Evolutionary conservation across 1,284 basidiomycete species (phyloP).

Genomic region (Volvariella volvacea): DNA sequence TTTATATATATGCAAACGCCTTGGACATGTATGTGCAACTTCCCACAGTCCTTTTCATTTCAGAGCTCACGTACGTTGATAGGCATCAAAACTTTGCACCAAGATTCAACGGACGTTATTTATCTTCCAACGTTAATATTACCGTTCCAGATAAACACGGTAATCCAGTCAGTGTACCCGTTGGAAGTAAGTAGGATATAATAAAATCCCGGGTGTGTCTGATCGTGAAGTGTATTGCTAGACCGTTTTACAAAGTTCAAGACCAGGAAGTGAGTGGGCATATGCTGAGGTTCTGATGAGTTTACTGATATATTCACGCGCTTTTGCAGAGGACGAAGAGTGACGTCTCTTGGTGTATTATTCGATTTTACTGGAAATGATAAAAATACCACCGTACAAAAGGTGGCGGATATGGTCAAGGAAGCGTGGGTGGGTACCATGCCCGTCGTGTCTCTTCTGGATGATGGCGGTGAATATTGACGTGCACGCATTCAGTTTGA

Average conservation of each 20-base stretch:
- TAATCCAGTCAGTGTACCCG: slow-evolving; percentile 46
- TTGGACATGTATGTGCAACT: slow-evolving; percentile 55
- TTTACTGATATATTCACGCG: slow-evolving; percentile 8
- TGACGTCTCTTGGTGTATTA: slow-evolving; percentile 80
- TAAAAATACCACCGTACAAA: slow-evolving; percentile 68
- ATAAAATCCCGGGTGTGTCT: background rate
- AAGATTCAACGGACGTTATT: slow-evolving; percentile 64
- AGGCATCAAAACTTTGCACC: slow-evolving; percentile 73
- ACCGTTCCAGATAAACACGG: slow-evolving; percentile 53
- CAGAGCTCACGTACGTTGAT: slow-evolving; percentile 1
- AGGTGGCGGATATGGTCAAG: slow-evolving; percentile 66
- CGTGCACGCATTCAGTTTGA: slow-evolving; percentile 54
- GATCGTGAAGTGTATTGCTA: slow-evolving; percentile 15
- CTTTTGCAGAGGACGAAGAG: slow-evolving; percentile 48
- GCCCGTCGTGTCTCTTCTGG: slow-evolving; percentile 13
- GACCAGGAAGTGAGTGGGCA: slow-evolving; percentile 53
- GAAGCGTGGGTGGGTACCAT: slow-evolving; percentile 59
- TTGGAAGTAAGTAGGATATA: slow-evolving; percentile 44
- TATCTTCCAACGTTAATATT: slow-evolving; percentile 84
- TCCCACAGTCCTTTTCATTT: slow-evolving; percentile 21
- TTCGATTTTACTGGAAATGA: slow-evolving; percentile 66
- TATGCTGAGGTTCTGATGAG: background rate
- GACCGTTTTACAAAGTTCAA: slow-evolving; percentile 69
- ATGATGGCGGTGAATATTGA: background rate
- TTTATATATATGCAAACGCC: slow-evolving; percentile 75